Base-by-base conservation (phyloP, 208 protist species). In the Leishmania arabica region DNA sequence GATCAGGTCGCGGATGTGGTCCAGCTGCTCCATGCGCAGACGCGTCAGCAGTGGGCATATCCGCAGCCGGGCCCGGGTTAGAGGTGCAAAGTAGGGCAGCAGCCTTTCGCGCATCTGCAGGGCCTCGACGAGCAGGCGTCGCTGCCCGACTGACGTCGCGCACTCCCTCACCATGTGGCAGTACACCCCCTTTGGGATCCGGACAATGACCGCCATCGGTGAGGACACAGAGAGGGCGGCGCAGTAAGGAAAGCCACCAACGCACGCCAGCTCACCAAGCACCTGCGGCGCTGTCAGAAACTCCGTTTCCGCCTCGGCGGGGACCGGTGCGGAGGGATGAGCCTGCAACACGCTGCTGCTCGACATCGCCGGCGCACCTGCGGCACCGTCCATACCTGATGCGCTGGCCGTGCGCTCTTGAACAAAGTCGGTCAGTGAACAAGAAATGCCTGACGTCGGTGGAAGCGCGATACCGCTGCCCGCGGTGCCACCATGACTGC, bases 21-120 rank as follows among this genome's bases (percentile, higher is more conserved):
- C 79, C 24, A 96, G 80, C 34, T 92, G 79, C 62, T 92, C 89
- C 56, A 86, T 68, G 24, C 78, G 79, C 27, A 96, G 87, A 34
- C 78, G 79, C 27, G 84, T 78, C 21, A 95, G 83, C 8, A 96
- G 79, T 6, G 93, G 93, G 81, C 93, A 95, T 15, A 95, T 81
- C 27, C 89, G 87, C 83, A 96, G 83, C 31, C 93, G 91, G 13
- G 68, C 79, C 13, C 56, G 58, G 4, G 88, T 94, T 68, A 96
- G 91, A 7, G 91, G 91, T 11, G 89, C 84, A 82, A 88, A 93
- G 83, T 82, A 88, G 3, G 90, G 90, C 83, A 96, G 82, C 37
- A 91, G 81, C 11, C 79, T 77, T 82, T 96, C 89, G 34, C 93
- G 90, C 77, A 81, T 77, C 76, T 88, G 76, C 45, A 96, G 74